Evolutionary conservation across 192 early-diverging fungal species (phyloP), one percentile per base, ranked within the genome.

Genomic region (Coemansia sp.): DNA sequence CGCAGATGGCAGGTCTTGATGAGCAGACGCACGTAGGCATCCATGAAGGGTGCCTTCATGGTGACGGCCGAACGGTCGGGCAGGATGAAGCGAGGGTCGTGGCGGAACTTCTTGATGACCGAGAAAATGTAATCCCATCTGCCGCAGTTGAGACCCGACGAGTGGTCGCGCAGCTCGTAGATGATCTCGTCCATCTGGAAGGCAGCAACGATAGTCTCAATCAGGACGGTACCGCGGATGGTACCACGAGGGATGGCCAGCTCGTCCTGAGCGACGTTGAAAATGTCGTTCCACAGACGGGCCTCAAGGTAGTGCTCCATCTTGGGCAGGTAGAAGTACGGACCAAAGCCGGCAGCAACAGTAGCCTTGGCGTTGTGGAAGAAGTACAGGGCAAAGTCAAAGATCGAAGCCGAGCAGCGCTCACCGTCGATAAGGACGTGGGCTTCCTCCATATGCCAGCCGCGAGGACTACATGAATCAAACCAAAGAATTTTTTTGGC

Each of bases 141-240:
- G 46, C 96, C 96, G 83, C 96, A 98, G 93, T 98, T 98, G 45
- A 98, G 85, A 8, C 96, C 96, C 18, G 94, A 87, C 37, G 96
- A 98, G 84, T 98, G 96, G 23, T 98, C 89, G 75, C 96, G 93
- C 46, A 98, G 84, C 85, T 98, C 96, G 69, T 93, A 98, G 80
- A 98, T 98, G 69, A 98, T 95, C 81, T 98, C 96, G 63, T 98
- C 96, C 96, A 98, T 98, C 81, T 98, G 93, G 73, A 92, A 98
- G 33, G 94, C 87, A 7, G 92, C 96, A 45, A 93, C 80, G 72
- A 98, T 95, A 53, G 96, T 98, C 80, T 98, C 96, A 63, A 98
- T 98, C 65, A 98, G 81, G 30, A 94, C 93, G 17, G 96, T 98
- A 40, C 84, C 94, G 69, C 96, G 93, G 69, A 98, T 95, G 58